A percentile compares a stretch with the other conserved stretches of the same genome.
Conservation (phyloP, 768 basidiomycete species). For the Lactifluus rugatus region DNA sequence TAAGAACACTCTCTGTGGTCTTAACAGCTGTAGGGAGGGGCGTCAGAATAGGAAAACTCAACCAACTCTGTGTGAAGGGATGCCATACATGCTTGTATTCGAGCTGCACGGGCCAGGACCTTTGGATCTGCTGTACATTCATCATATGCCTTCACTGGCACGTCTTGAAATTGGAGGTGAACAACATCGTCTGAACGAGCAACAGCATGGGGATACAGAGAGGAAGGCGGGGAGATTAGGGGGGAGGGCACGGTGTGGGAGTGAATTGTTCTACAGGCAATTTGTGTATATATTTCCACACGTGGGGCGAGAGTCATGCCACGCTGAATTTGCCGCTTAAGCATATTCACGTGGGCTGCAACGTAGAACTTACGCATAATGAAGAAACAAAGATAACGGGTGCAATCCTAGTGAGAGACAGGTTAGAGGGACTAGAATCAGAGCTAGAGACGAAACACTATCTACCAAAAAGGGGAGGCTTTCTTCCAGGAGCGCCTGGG, state of each 20-base stretch:
- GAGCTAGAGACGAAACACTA: neutral
- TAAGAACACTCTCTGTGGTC: slow-evolving; percentile 20
- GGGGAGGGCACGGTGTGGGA: neutral
- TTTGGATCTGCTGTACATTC: slow-evolving; percentile 16
- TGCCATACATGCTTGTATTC: slow-evolving; percentile 19
- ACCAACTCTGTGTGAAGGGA: neutral
- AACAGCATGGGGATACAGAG: neutral
- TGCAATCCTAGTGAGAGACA: slow-evolving; percentile 10
- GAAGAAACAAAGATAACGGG: slow-evolving; percentile 18
- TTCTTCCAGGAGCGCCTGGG: slow-evolving; percentile 1
- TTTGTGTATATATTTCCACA: slow-evolving; percentile 19
- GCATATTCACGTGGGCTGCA: neutral
- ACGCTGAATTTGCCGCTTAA: slow-evolving; percentile 1
- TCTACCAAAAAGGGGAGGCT: slow-evolving; percentile 11
- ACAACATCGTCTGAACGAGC: neutral
- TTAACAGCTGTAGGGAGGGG: slow-evolving; percentile 13
- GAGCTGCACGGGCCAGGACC: slow-evolving; percentile 20
- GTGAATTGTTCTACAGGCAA: slow-evolving; percentile 18
- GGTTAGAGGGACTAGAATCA: neutral
- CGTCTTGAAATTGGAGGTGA: slow-evolving; percentile 5
- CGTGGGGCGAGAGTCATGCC: slow-evolving; percentile 20
- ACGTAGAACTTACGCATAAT: slow-evolving; percentile 12
- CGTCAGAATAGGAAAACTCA: neutral
- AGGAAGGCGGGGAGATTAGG: neutral
- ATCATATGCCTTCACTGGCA: slow-evolving; percentile 2